These are phyloP conservation scores for Protea cynaroides DNA, from an alignment of 164 flowering plant genomes.

Conservation along the genomic window DNA sequence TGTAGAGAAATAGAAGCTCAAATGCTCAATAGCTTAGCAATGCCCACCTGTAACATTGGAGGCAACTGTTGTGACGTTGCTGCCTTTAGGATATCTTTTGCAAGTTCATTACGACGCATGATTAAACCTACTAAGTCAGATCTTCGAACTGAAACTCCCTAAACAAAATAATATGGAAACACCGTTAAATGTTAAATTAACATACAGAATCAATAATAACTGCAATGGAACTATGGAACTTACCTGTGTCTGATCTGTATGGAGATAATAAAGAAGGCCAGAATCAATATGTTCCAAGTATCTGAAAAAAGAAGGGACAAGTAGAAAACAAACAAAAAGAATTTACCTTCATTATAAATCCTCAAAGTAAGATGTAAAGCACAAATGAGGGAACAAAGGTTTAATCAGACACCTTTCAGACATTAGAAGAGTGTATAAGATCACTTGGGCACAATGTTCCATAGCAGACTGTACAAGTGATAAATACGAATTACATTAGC, in stretches of 20 bases:
- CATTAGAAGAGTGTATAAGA: constrained; percentile 89
- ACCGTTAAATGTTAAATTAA: constrained; percentile 8
- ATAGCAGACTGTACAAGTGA: constrained; percentile 59
- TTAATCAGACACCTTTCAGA: constrained; percentile 65
- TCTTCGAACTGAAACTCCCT: constrained; percentile 76
- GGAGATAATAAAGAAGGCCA: constrained; percentile 91
- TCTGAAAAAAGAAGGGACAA: constrained; percentile 32
- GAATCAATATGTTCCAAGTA: constrained; percentile 60
- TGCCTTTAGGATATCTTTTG: constrained; percentile 75
- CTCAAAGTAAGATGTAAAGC: not conserved
- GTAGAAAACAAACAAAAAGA: constrained; percentile 2
- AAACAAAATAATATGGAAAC: constrained; percentile 6
- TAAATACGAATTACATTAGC: constrained; percentile 11
- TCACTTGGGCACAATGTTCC: constrained; percentile 94
- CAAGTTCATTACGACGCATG: constrained; percentile 98
- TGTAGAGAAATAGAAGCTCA: not conserved
- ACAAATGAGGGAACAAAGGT: not conserved
- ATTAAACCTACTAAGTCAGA: constrained; percentile 86
- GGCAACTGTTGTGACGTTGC: constrained; percentile 66
- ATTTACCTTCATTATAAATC: not conserved
- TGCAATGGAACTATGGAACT: not conserved
- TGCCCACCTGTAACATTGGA: constrained; percentile 59
- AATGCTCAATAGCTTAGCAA: not conserved
- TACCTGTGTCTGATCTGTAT: constrained; percentile 91
- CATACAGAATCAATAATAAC: constrained; percentile 5